These are phyloP conservation scores for Tricholoma furcatifolium DNA, from an alignment of 768 basidiomycete species.

Conservation along the genomic window DNA sequence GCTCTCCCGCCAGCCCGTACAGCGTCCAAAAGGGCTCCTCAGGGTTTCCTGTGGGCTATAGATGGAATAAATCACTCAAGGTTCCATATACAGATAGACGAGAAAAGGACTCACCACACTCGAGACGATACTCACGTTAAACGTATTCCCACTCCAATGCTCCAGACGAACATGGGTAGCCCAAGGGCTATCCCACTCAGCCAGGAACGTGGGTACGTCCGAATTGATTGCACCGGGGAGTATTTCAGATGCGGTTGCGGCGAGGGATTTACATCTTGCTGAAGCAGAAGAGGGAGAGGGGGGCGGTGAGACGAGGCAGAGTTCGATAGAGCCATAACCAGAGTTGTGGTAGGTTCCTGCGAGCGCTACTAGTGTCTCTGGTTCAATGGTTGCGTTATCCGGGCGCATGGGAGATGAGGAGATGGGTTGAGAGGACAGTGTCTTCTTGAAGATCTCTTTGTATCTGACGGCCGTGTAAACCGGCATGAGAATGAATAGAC, in stretches of 20 bases:
- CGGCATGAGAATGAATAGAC: neutral
- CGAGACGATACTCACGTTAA: slow-evolving; percentile 15
- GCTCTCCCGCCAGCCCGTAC: neutral
- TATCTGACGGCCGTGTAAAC: neutral
- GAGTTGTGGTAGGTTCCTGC: slow-evolving; percentile 20
- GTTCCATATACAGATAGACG: neutral
- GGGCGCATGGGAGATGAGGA: slow-evolving; percentile 1
- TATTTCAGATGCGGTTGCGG: slow-evolving; percentile 4
- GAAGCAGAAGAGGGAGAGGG: neutral
- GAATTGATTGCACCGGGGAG: slow-evolving; percentile 16
- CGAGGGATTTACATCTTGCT: slow-evolving; percentile 8
- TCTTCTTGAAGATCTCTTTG: neutral
- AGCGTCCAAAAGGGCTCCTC: slow-evolving; percentile 17
- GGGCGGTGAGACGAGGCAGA: slow-evolving; percentile 14
- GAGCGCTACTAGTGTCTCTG: slow-evolving; percentile 13
- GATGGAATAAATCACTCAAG: too few species aligned
- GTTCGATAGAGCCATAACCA: slow-evolving; percentile 22
- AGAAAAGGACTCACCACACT: slow-evolving; percentile 15
- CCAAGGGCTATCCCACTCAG: slow-evolving; percentile 13
- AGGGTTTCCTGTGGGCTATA: slow-evolving; percentile 14
- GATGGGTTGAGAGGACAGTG: neutral
- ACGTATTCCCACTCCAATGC: slow-evolving; percentile 20
- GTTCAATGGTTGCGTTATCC: slow-evolving; percentile 14
- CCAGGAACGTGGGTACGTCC: slow-evolving; percentile 16
- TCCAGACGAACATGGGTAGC: slow-evolving; percentile 15